Evolutionary conservation across 1,139 yeast genomes (phyloP).

Genomic region (Geotrichum phurueaensis): DNA sequence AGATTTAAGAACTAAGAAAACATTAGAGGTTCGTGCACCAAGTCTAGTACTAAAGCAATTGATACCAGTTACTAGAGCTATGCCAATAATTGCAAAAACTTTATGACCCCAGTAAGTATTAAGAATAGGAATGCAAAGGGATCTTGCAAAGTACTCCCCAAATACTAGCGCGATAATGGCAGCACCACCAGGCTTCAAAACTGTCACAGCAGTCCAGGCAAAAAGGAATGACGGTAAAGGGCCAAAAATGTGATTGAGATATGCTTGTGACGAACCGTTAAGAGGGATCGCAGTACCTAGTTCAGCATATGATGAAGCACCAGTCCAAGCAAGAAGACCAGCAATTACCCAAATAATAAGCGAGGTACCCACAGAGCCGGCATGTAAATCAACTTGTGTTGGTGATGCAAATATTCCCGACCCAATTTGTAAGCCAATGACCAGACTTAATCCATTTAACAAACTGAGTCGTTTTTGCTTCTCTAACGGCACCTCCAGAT

Average conservation of each 20-base stretch:
- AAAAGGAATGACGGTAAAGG: slow-evolving; percentile 38
- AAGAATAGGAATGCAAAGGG: slow-evolving; percentile 22
- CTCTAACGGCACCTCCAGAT: slow-evolving; percentile 30
- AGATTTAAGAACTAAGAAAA: slow-evolving; percentile 36
- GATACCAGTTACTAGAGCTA: slow-evolving; percentile 29
- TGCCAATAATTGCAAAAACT: slow-evolving; percentile 32
- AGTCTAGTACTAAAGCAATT: slow-evolving; percentile 33
- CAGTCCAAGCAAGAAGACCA: slow-evolving; percentile 42
- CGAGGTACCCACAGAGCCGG: slow-evolving; percentile 40
- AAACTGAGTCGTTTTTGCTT: slow-evolving; percentile 35
- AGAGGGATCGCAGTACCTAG: slow-evolving; percentile 39
- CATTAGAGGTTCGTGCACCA: slow-evolving; percentile 36
- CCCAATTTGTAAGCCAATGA: slow-evolving; percentile 41
- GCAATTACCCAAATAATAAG: slow-evolving; percentile 38
- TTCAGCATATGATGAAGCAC: slow-evolving; percentile 42
- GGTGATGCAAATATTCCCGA: slow-evolving; percentile 44
- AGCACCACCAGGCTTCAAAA: slow-evolving; percentile 40
- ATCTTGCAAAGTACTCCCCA: slow-evolving; percentile 36
- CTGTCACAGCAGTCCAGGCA: slow-evolving; percentile 39
- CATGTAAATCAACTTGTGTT: slow-evolving; percentile 35
- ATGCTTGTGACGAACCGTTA: slow-evolving; percentile 42
- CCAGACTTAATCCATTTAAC: slow-evolving; percentile 38
- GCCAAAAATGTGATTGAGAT: slow-evolving; percentile 38
- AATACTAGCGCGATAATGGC: slow-evolving; percentile 41
- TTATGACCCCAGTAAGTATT: slow-evolving; percentile 32